Base-by-base conservation (phyloP, 805 yeast species). In the Cyberlindnera euphorbiae region DNA sequence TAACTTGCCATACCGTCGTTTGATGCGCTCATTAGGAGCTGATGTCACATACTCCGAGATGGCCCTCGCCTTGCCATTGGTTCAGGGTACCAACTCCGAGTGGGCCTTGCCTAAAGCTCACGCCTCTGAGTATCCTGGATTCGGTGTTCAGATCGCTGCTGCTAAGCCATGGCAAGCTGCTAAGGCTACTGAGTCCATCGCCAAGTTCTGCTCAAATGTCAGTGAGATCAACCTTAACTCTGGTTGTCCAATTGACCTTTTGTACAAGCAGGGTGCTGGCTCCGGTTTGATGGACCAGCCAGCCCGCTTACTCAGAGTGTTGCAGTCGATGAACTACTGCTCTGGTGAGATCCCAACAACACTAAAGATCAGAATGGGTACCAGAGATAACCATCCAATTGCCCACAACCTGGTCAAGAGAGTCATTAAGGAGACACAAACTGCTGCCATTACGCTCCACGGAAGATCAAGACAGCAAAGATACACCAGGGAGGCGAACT, bases 91-190 rank as follows among this genome's bases (percentile, higher is more conserved):
- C 13, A 87, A 87, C 56, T 77, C 95, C 3, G 99, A 93, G 60
- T 93, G 99, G 99, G 99, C 99, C 0, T 67, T 93, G 31, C 87
- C 96, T 15, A 84, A 89, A 52, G 93, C 95, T 5, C 97, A 93
- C 58, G 57, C 63, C 15, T 63, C 77, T 2, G 98, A 93, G 57
- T 69, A 71, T 36, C 95, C 90, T 6, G 93, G 93, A 0, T 93
- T 82, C 60, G 98, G 96, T 35, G 85, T 88, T 13, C 98, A 93
- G 64, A 75, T 93, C 27, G 97, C 97, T 4, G 76, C 95, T 16
- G 67, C 88, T 12, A 89, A 89, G 60, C 87, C 84, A 40, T 87
- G 95, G 94, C 94, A 88, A 51, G 95, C 95, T 3, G 75, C 87
- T 18, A 87, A 87, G 59, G 95, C 96, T 2, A 79, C 93, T n/a